Evolutionary conservation across 345 rosid species (phyloP).

Genomic region (Passiflora organensis): DNA sequence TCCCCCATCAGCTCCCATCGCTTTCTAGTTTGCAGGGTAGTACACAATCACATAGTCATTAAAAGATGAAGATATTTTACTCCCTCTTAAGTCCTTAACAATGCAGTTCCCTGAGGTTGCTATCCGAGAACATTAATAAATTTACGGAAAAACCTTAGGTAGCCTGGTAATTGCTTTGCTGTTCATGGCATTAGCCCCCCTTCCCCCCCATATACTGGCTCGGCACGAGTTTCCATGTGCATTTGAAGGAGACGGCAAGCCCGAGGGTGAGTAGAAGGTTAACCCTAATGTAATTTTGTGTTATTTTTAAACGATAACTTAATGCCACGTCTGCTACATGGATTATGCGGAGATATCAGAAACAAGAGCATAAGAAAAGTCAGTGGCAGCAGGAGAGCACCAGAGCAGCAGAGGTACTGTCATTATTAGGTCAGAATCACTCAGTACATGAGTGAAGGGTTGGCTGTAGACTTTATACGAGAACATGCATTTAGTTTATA

Average conservation of each 20-base stretch:
- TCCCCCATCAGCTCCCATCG: no score
- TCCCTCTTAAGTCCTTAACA: no score
- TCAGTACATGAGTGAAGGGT: conserved; percentile 2
- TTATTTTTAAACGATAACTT: no score
- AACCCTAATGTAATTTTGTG: background rate
- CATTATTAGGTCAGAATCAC: conserved; percentile 25
- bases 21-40: no score
- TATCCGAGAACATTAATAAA: no score
- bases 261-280: conserved; percentile 2
- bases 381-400: conserved; percentile 21
- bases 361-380: conserved; percentile 24
- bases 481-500: conserved; percentile 9
- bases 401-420: conserved; percentile 35
- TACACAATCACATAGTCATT: no score
- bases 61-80: no score
- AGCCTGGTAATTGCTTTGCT: no score
- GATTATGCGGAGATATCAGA: conserved; percentile 37
- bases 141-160: no score
- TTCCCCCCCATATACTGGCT: conserved; percentile 15
- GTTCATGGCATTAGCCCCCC: background rate
- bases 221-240: conserved; percentile 35
- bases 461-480: background rate
- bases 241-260: conserved; percentile 13
- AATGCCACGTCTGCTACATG: no score
- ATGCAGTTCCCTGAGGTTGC: no score